Base-by-base conservation (phyloP, 2,329 filamentous ascomycete species). In the Fusarium ramigenum region DNA sequence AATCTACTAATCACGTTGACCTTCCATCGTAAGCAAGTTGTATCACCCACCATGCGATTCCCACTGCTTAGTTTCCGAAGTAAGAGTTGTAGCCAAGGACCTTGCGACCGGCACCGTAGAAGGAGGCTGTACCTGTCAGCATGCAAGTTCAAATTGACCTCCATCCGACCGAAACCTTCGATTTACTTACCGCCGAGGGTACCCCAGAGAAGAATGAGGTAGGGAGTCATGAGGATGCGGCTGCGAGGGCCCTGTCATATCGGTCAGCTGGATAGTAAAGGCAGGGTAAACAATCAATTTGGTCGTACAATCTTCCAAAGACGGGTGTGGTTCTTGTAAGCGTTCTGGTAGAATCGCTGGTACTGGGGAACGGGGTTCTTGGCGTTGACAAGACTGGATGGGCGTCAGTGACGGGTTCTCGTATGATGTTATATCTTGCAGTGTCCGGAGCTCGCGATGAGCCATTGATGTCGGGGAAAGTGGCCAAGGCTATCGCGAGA, bases 81-180 rank as follows among this genome's bases (percentile, higher is more conserved):
- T 91, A 95, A 71, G 91, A 93, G 89, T 94, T 95, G 88, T 95
- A 90, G 79, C 93, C 93, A 72, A 91, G 81, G 74, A 93, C 85
- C 86, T 93, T 90, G 81, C 93, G 92, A 82, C 87, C 85, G 86
- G 93, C 91, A 85, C 91, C 92, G 86, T 93, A 96, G 84, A 93
- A 85, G 75, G 84, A 81, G 60, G 84, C 88, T 90, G 23, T 49
- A 25, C 49, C 60, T 78, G 77, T 66, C 59, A 73, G 61, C 67
- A 59, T 63, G 50, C 19, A 25, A 46, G 37, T 19, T 30, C 43
- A 12, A 28, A 37, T 37, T 40, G 32, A 34, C 37, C 18, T 11
- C 21, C 8, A 40, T 65, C 7, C 32, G 18, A 52, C 30, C 36
- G 15, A 21, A 30, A 12, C 32, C 25, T 25, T 32, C 43, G 14